Evolutionary conservation across 768 basidiomycete genomes (phyloP).

Genomic region (Pisolithus orientalis): DNA sequence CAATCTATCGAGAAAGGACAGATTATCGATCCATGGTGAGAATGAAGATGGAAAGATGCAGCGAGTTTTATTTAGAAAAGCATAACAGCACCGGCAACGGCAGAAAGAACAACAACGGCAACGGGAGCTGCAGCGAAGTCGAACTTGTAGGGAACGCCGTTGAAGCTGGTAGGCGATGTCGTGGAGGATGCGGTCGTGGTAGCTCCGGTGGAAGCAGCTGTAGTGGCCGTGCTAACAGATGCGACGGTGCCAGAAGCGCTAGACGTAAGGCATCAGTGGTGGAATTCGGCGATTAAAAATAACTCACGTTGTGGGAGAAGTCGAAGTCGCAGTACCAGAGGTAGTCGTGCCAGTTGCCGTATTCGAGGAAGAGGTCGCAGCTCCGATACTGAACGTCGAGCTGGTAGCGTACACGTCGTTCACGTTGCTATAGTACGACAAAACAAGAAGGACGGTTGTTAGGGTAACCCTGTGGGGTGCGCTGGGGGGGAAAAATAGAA

Average conservation of each 20-base stretch:
- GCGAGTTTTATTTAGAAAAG: constrained; percentile 31
- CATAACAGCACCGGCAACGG: constrained; percentile 42
- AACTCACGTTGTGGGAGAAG: constrained; percentile 7
- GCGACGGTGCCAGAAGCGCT: background rate
- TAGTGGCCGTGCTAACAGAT: constrained; percentile 8
- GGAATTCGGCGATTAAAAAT: background rate
- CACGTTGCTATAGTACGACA: constrained; percentile 31
- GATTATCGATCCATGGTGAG: too few relatives aligned
- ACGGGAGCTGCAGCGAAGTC: constrained; percentile 26
- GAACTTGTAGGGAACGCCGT: constrained; percentile 26
- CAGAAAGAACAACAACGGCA: constrained; percentile 36
- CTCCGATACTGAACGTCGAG: constrained; percentile 37
- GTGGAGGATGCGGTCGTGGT: constrained; percentile 8
- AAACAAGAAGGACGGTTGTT: background rate
- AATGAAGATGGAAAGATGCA: too few relatives aligned
- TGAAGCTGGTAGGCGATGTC: constrained; percentile 18
- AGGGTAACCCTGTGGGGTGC: background rate
- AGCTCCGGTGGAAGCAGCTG: constrained; percentile 2
- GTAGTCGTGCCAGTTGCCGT: constrained; percentile 9
- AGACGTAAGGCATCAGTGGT: background rate
- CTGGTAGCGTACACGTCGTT: constrained; percentile 37
- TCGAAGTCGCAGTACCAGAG: constrained; percentile 7
- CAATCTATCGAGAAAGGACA: too few relatives aligned
- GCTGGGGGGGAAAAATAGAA: background rate
- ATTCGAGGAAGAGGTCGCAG: constrained; percentile 3